A percentile compares a stretch with the other conserved stretches of the same genome.
Evolutionary conservation across 768 basidiomycete species (phyloP).

Genomic region (Mycena sanguinolenta): DNA sequence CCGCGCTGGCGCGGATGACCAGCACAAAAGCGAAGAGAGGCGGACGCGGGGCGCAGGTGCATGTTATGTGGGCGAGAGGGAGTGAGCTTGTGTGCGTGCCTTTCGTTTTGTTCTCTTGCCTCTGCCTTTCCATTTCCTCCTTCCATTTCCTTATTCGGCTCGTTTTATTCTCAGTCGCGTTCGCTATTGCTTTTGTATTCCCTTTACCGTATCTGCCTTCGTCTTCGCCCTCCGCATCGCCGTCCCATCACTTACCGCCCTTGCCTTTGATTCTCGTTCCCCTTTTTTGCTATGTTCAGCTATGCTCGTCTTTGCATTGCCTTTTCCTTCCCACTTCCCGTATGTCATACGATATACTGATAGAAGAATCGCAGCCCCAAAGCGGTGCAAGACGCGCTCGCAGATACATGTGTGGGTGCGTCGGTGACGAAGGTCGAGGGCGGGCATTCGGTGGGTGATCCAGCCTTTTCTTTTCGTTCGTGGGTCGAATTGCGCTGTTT

Average conservation of each 20-base stretch:
- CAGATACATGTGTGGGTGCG: conserved; percentile 49
- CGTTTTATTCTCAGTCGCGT: no score
- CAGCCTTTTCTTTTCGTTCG: neutral
- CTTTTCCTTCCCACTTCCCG: no score
- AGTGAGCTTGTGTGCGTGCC: conserved; percentile 62
- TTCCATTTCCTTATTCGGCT: no score
- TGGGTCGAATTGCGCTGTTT: no score
- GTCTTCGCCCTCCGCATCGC: neutral
- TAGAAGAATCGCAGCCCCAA: conserved; percentile 50
- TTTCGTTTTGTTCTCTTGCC: no score
- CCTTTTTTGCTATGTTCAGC: neutral
- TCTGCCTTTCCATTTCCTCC: no score
- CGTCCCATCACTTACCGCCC: no score
- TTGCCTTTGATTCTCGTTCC: no score
- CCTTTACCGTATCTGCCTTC: no score
- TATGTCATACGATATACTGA: conserved; percentile 8
- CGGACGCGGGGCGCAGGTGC: conserved; percentile 53
- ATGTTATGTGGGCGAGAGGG: conserved; percentile 63
- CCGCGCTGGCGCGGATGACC: conserved; percentile 50
- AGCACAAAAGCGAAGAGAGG: no score
- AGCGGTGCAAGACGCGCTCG: conserved; percentile 58
- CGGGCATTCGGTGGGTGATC: conserved; percentile 62
- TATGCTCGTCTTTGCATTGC: no score
- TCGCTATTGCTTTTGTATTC: no score
- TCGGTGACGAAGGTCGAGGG: conserved; percentile 59